These are phyloP conservation scores for Boletus sp. DNA, from an alignment of 768 basidiomycete genomes.

Conservation along the genomic window DNA sequence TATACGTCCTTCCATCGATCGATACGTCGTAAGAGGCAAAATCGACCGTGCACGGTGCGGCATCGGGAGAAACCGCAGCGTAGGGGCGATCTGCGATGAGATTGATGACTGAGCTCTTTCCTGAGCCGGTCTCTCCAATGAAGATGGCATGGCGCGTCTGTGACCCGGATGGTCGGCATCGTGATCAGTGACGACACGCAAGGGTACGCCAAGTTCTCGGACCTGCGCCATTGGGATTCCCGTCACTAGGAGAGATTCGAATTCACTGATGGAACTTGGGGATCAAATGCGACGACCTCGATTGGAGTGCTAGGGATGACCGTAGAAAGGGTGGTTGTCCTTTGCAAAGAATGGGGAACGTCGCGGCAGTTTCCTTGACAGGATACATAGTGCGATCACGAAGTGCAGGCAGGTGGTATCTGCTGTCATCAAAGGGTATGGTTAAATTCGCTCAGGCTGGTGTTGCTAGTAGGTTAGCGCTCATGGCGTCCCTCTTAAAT, in stretches of 20 bases:
- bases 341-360: background rate
- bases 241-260: background rate
- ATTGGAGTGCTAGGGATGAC: background rate
- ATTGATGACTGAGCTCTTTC: conserved; percentile 45
- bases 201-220: background rate
- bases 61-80: conserved; percentile 30
- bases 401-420: background rate
- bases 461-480: background rate
- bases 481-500: background rate
- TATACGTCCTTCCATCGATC: conserved; percentile 15
- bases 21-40: conserved; percentile 22
- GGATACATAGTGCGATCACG: background rate
- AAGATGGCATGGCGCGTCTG: conserved; percentile 33
- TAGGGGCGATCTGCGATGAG: conserved; percentile 29
- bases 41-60: conserved; percentile 32
- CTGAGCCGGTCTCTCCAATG: conserved; percentile 35
- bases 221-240: conserved; percentile 4
- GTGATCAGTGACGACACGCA: background rate
- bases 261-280: background rate
- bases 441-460: background rate
- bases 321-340: background rate
- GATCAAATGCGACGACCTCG: background rate
- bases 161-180: background rate
- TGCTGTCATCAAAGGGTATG: background rate
- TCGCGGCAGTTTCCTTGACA: background rate